phyloP scores from a whole-genome alignment of 1,139 yeast genomes.

The Pichia sp. region DNA sequence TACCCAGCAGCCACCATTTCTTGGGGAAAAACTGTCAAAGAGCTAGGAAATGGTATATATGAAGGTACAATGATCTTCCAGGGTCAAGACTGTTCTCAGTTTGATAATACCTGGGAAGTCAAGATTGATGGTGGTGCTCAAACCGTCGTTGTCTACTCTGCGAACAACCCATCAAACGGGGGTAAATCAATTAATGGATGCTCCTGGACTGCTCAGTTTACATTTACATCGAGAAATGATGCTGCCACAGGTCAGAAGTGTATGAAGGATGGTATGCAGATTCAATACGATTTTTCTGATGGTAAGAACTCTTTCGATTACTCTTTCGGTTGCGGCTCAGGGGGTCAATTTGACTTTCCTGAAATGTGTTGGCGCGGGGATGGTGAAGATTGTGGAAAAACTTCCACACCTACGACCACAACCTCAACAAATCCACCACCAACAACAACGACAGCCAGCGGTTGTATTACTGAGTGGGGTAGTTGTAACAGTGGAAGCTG shows the following conservation, averaged over 20 bases:
- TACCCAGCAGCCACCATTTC: slow-evolving; percentile 28
- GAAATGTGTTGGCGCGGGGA: slow-evolving; percentile 26
- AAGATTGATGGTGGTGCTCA: slow-evolving; percentile 30
- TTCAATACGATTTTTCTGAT: slow-evolving; percentile 31
- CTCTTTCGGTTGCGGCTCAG: slow-evolving; percentile 27
- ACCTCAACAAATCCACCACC: not conserved
- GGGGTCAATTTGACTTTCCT: slow-evolving; percentile 28
- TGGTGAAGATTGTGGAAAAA: not conserved
- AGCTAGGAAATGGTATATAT: slow-evolving; percentile 24
- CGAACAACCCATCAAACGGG: slow-evolving; percentile 18
- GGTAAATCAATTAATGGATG: slow-evolving; percentile 21
- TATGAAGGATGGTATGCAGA: slow-evolving; percentile 23
- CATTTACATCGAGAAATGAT: slow-evolving; percentile 21
- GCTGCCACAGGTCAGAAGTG: slow-evolving; percentile 23
- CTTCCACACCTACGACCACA: not conserved
- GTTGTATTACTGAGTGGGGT: not conserved
- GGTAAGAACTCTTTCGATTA: slow-evolving; percentile 23
- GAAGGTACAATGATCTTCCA: slow-evolving; percentile 28
- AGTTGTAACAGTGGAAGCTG: not conserved
- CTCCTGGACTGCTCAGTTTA: slow-evolving; percentile 26
- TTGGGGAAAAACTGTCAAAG: slow-evolving; percentile 20
- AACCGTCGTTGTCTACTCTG: slow-evolving; percentile 27
- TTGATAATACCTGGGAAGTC: slow-evolving; percentile 27
- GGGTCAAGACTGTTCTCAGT: slow-evolving; percentile 21
- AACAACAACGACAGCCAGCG: not conserved